Evolutionary conservation across 1,284 basidiomycete species (phyloP).

Genomic region (Ceratobasidium sp.): DNA sequence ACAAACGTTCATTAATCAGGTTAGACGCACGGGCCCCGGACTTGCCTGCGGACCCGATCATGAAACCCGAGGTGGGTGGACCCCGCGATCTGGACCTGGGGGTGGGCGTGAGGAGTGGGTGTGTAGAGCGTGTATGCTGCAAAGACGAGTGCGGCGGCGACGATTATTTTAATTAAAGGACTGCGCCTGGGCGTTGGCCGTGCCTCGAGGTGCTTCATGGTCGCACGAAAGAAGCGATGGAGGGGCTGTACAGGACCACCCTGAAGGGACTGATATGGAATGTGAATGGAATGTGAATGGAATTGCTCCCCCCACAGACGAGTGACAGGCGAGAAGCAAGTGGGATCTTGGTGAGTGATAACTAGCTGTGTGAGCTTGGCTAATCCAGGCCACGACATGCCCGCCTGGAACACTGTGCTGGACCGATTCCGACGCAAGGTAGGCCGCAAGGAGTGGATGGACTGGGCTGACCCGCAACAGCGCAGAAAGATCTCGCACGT

Average conservation of each 20-base stretch:
- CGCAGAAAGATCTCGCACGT: constrained; percentile 19
- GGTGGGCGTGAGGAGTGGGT: constrained; percentile 4
- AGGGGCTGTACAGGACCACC: background rate
- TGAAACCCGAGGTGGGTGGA: constrained; percentile 13
- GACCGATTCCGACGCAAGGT: no score
- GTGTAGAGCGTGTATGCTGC: background rate
- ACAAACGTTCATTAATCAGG: background rate
- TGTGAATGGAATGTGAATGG: no score
- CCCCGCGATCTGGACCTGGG: constrained; percentile 1
- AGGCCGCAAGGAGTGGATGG: no score
- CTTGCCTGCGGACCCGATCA: constrained; percentile 5
- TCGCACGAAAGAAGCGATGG: background rate
- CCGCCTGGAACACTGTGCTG: constrained; percentile 14
- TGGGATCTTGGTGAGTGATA: background rate
- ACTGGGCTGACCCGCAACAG: no score
- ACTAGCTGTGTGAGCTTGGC: background rate
- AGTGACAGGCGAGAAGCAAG: background rate
- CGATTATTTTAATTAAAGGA: background rate
- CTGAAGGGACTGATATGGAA: no score
- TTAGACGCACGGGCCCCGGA: background rate
- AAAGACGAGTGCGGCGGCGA: background rate
- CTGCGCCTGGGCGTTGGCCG: background rate
- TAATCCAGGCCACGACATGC: constrained; percentile 20
- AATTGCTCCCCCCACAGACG: background rate
- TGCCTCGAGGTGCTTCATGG: constrained; percentile 4